Percentiles rank a stretch among this genome's conserved stretches.
phyloP scores from a whole-genome alignment of 305 asterid genomes.

The Caryopteris hybrid region DNA sequence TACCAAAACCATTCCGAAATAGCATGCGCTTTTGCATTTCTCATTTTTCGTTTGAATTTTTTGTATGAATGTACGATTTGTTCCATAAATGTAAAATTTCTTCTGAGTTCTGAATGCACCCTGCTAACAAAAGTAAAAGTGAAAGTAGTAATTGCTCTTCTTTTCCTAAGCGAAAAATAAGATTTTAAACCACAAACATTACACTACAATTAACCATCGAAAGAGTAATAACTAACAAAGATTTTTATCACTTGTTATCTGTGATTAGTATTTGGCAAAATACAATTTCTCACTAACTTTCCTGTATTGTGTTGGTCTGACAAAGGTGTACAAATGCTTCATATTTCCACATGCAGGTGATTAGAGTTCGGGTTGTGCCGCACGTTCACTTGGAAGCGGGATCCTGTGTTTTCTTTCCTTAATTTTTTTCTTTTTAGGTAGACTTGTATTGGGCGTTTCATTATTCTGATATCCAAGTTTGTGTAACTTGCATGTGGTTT shows the following conservation, averaged over 20 bases:
- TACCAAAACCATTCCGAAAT: neutral
- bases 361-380: constrained; percentile 21
- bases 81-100: too few species aligned
- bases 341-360: constrained; percentile 35
- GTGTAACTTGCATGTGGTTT: constrained; percentile 19
- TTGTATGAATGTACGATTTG: neutral
- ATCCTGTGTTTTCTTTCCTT: constrained; percentile 19
- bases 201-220: neutral
- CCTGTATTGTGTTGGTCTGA: neutral
- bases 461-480: constrained; percentile 11
- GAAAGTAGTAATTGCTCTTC: neutral
- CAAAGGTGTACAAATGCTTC: neutral
- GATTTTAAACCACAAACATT: neutral
- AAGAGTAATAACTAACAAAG: neutral
- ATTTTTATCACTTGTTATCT: neutral
- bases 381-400: constrained; percentile 26
- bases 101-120: neutral
- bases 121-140: neutral
- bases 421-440: too few species aligned
- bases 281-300: neutral
- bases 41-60: neutral
- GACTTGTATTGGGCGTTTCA: constrained; percentile 25
- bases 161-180: neutral
- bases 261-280: neutral
- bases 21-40: neutral